These are phyloP conservation scores for Drechmeria coniospora DNA, from an alignment of 2,329 filamentous ascomycete species.

Conservation along the genomic window DNA sequence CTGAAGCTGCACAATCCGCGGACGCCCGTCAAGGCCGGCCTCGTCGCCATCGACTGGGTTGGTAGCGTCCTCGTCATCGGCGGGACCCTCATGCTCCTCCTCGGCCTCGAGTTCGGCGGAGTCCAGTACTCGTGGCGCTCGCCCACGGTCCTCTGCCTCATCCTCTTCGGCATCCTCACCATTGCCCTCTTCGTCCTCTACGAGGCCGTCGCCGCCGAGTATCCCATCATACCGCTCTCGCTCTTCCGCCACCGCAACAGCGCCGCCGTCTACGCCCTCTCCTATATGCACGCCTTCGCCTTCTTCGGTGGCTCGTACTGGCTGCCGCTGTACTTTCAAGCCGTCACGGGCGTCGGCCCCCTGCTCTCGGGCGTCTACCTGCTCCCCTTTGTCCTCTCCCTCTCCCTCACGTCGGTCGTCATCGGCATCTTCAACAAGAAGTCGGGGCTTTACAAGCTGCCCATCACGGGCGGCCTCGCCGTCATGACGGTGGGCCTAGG, in stretches of 20 bases:
- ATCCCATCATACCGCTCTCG: conserved; percentile 61
- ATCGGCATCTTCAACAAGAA: conserved; percentile 43
- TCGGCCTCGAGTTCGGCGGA: conserved; percentile 76
- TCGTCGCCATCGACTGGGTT: conserved; percentile 47
- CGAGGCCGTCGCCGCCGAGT: conserved; percentile 58
- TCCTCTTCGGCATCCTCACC: conserved; percentile 54
- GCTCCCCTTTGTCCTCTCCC: conserved; percentile 51
- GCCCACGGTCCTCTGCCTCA: conserved; percentile 57
- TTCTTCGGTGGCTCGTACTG: conserved; percentile 72
- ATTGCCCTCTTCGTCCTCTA: conserved; percentile 53
- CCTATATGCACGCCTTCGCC: conserved; percentile 59
- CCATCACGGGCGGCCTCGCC: conserved; percentile 42
- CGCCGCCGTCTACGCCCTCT: conserved; percentile 46
- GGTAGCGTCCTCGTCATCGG: conserved; percentile 48
- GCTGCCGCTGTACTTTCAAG: conserved; percentile 74
- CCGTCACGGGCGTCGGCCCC: conserved; percentile 51
- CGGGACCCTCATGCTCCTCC: conserved; percentile 70
- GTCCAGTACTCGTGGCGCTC: conserved; percentile 61
- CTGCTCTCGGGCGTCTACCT: conserved; percentile 62
- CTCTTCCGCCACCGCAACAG: conserved; percentile 56
- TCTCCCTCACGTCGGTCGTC: conserved; percentile 45
- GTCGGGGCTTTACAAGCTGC: conserved; percentile 48
- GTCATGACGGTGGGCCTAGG: conserved; percentile 51
- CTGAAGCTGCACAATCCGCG: conserved; percentile 54
- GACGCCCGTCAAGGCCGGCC: conserved; percentile 44